Evolutionary conservation across 495 filamentous ascomycete species (phyloP).

Genomic region (Aspergillus ostianus): DNA sequence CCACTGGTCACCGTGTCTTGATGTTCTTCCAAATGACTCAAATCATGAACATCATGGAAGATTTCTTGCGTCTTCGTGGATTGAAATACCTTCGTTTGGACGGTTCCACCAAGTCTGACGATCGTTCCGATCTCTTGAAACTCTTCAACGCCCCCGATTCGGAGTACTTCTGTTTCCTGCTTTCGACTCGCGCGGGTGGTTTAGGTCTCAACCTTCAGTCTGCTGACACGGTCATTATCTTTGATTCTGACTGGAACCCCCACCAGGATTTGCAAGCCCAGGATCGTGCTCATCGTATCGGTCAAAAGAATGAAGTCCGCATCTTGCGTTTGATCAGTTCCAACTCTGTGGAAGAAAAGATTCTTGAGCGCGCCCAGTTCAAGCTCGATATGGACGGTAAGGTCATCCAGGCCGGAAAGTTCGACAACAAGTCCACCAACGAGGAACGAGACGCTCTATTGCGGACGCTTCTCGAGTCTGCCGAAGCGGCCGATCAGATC

Average conservation of each 20-base stretch:
- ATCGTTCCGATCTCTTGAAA: constrained; percentile 85
- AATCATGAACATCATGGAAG: constrained; percentile 99
- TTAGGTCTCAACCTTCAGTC: constrained; percentile 95
- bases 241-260: constrained; percentile 99
- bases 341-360: constrained; percentile 98
- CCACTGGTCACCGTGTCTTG: constrained; percentile 84
- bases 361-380: constrained; percentile 92
- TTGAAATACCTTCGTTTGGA: constrained; percentile 88
- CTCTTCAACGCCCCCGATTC: constrained; percentile 87
- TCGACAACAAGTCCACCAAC: constrained; percentile 98
- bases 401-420: constrained; percentile 97
- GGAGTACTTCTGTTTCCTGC: constrained; percentile 93
- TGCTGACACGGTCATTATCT: constrained; percentile 98
- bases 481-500: constrained; percentile 77
- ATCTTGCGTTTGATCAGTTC: constrained; percentile 94
- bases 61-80: constrained; percentile 82
- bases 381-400: constrained; percentile 99
- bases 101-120: constrained; percentile 95
- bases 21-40: constrained; percentile 99
- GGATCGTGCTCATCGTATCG: constrained; percentile 99
- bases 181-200: constrained; percentile 98
- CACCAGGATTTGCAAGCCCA: constrained; percentile 99
- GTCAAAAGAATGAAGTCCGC: constrained; percentile 98
- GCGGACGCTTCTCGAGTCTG: constrained; percentile 84
- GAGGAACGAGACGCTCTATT: constrained; percentile 96